Conservation (phyloP, 176 grass and related monocot species). For the Rhynchospora pubera region DNA sequence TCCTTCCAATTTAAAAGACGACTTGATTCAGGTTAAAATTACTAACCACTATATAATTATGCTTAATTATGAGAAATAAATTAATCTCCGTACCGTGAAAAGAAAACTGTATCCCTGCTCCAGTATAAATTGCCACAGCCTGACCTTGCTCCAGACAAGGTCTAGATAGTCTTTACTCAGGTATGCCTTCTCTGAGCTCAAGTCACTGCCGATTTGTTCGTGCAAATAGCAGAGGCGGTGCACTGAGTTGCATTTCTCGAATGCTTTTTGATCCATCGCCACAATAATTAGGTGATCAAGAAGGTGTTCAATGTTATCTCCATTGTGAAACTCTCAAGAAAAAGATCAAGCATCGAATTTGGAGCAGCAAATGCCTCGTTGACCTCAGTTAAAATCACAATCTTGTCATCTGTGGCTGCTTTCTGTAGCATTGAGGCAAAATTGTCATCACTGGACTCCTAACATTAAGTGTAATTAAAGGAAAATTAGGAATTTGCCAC, state of each 20-base stretch:
- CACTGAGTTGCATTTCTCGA: conserved; percentile 36
- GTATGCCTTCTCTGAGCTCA: conserved; percentile 56
- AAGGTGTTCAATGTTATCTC: conserved; percentile 43
- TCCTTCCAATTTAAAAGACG: not conserved
- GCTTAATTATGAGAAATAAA: not conserved
- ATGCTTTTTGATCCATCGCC: conserved; percentile 57
- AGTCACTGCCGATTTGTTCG: conserved; percentile 33
- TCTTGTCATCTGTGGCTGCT: conserved; percentile 47
- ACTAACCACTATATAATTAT: not conserved
- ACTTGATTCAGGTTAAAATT: not conserved
- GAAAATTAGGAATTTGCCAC: not conserved
- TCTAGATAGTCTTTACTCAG: conserved; percentile 59
- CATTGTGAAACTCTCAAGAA: conserved; percentile 67
- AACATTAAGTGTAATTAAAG: not conserved
- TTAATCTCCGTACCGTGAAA: conserved; percentile 42
- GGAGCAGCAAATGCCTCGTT: conserved; percentile 56
- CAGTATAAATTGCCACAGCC: conserved; percentile 47
- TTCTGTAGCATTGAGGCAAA: conserved; percentile 16
- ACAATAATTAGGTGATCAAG: conserved; percentile 59
- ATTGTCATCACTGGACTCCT: not conserved
- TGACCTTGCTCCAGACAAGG: conserved; percentile 69
- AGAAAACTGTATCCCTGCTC: conserved; percentile 74
- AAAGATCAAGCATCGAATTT: conserved; percentile 55
- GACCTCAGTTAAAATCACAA: conserved; percentile 70
- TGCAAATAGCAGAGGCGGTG: conserved; percentile 68